Percentiles rank a stretch among this genome's conserved stretches.
These are phyloP conservation scores for Obba rivulosa DNA, from an alignment of 768 basidiomycete species.

Conservation along the genomic window DNA sequence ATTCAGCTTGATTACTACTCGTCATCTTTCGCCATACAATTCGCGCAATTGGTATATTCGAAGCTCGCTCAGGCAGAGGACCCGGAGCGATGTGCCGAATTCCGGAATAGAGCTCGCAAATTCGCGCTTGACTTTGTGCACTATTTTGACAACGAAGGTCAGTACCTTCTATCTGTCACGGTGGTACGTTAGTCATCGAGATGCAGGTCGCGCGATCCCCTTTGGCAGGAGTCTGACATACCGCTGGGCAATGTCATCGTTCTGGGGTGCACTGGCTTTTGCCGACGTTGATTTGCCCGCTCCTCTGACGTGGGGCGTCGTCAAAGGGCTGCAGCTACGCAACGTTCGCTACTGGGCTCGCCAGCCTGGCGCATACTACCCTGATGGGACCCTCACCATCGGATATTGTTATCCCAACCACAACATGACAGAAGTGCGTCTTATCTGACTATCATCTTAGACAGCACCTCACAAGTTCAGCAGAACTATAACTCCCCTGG, in stretches of 20 bases:
- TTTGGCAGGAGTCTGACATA: slow-evolving; percentile 76
- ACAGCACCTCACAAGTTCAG: neutral
- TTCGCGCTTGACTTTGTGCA: slow-evolving; percentile 70
- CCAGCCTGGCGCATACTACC: slow-evolving; percentile 54
- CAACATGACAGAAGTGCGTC: slow-evolving; percentile 54
- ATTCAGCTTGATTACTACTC: slow-evolving; percentile 79
- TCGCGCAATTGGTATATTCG: slow-evolving; percentile 66
- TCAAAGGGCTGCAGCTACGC: slow-evolving; percentile 69
- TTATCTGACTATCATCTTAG: neutral
- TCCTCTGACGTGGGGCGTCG: slow-evolving; percentile 67
- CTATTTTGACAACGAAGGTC: slow-evolving; percentile 72
- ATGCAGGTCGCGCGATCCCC: slow-evolving; percentile 61
- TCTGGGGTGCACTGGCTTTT: slow-evolving; percentile 71
- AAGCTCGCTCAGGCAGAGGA: slow-evolving; percentile 59
- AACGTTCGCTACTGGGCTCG: slow-evolving; percentile 70
- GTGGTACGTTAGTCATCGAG: neutral
- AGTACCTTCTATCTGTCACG: slow-evolving; percentile 5
- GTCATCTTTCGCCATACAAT: slow-evolving; percentile 75
- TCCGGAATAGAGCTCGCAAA: slow-evolving; percentile 52
- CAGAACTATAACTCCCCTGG: slow-evolving; percentile 72
- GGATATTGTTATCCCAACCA: slow-evolving; percentile 68
- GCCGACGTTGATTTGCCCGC: slow-evolving; percentile 65
- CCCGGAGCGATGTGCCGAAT: slow-evolving; percentile 59
- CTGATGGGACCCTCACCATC: slow-evolving; percentile 68
- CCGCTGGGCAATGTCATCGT: slow-evolving; percentile 77